These are phyloP conservation scores for Ceratocystis cubensis DNA, from an alignment of 2,329 filamentous ascomycete species.

Conservation along the genomic window DNA sequence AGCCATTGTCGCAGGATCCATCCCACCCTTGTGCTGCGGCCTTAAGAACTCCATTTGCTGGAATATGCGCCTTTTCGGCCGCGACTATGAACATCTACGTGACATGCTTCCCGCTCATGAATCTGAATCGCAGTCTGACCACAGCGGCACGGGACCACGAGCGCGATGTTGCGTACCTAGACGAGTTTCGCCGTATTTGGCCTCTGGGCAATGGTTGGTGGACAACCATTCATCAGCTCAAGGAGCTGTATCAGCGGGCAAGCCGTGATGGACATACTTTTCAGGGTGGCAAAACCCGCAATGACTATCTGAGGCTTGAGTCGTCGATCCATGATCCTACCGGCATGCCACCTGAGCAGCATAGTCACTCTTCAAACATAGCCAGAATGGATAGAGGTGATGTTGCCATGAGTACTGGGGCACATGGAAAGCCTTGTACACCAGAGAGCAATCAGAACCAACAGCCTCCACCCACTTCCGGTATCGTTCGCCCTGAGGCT, in stretches of 20 bases:
- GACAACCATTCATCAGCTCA: slow-evolving; percentile 5
- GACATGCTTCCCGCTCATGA: slow-evolving; percentile 32
- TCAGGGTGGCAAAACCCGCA: slow-evolving; percentile 13
- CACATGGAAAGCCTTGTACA: not conserved
- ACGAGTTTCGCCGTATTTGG: slow-evolving; percentile 9
- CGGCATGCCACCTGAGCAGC: slow-evolving; percentile 9
- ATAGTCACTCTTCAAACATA: slow-evolving; percentile 3
- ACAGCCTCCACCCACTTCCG: not conserved
- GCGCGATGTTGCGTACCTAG: slow-evolving; percentile 3
- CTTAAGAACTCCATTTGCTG: slow-evolving; percentile 33
- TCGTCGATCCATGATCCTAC: slow-evolving; percentile 19
- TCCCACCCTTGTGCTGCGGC: not conserved
- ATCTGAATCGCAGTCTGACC: slow-evolving; percentile 25
- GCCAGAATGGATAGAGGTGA: slow-evolving; percentile 15
- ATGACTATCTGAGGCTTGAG: slow-evolving; percentile 16
- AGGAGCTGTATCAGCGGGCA: slow-evolving; percentile 13
- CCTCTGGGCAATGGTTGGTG: slow-evolving; percentile 15
- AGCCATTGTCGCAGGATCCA: not conserved
- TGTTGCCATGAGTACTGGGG: not conserved
- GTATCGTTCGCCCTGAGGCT: not conserved
- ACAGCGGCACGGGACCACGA: not conserved
- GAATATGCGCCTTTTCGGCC: slow-evolving; percentile 36
- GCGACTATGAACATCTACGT: slow-evolving; percentile 34
- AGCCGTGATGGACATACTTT: slow-evolving; percentile 12
- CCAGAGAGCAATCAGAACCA: not conserved